Conservation (phyloP, 1,284 basidiomycete species). For the Moesziomyces parantarcticus region DNA sequence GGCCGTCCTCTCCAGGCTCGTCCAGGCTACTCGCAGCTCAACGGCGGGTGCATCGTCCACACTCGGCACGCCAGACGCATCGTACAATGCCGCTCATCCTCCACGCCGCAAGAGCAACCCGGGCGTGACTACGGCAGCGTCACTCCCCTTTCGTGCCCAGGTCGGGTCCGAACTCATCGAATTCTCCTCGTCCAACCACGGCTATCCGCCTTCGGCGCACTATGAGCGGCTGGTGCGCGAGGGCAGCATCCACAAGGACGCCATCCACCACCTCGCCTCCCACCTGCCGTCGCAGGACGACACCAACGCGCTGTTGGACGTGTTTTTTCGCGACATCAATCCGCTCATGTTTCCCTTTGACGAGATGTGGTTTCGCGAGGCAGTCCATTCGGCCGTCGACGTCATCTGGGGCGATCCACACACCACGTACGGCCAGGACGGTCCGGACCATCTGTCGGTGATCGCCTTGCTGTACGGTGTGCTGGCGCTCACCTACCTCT, state of each 20-base stretch:
- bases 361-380: slow-evolving; percentile 31
- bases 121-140: slow-evolving; percentile 22
- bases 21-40: background rate
- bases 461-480: slow-evolving; percentile 15
- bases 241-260: slow-evolving; percentile 5
- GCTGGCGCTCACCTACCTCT: slow-evolving; percentile 12
- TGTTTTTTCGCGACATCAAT: slow-evolving; percentile 40
- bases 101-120: slow-evolving; percentile 19
- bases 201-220: slow-evolving; percentile 26
- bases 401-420: slow-evolving; percentile 18
- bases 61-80: background rate
- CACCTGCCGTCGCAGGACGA: slow-evolving; percentile 9
- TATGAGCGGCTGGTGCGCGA: slow-evolving; percentile 26
- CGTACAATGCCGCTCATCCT: background rate
- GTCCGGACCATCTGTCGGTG: slow-evolving; percentile 20
- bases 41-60: background rate
- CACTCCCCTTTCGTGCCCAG: slow-evolving; percentile 21
- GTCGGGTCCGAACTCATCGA: slow-evolving; percentile 21
- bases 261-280: slow-evolving; percentile 11
- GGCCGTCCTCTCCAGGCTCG: slow-evolving; percentile 7
- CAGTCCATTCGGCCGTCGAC: slow-evolving; percentile 18
- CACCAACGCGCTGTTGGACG: slow-evolving; percentile 10
- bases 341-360: slow-evolving; percentile 34
- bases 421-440: slow-evolving; percentile 11
- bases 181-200: slow-evolving; percentile 21